Evolutionary conservation across 495 filamentous ascomycete species (phyloP).

Genomic region (Aspergillus cavernicola): DNA sequence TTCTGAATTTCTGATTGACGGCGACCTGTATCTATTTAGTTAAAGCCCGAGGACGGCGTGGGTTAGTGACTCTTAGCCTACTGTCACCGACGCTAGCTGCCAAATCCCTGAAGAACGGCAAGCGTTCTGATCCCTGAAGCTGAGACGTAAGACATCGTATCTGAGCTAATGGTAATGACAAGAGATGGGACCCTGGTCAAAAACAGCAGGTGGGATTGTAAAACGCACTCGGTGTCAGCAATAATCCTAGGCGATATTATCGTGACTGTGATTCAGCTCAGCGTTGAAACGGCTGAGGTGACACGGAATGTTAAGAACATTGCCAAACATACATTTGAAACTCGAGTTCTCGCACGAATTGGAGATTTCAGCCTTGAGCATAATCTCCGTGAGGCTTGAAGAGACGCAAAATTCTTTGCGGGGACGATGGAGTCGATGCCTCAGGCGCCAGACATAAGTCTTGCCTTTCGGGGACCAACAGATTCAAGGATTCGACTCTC

Average conservation of each 20-base stretch:
- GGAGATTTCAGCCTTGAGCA: neutral
- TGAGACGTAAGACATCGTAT: too few species aligned
- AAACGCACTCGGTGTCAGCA: neutral
- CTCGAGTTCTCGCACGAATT: neutral
- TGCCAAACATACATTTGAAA: slow-evolving; percentile 3
- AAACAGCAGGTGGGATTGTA: neutral
- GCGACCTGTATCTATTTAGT: neutral
- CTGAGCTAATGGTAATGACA: too few species aligned
- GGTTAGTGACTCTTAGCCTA: neutral
- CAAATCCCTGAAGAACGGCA: too few species aligned
- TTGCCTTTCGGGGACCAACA: slow-evolving; percentile 1
- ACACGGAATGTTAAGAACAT: neutral
- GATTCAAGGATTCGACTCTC: too few species aligned
- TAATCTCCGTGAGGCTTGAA: neutral
- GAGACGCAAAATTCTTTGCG: too few species aligned
- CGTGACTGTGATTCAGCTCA: slow-evolving; percentile 1
- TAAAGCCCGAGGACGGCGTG: slow-evolving; percentile 8
- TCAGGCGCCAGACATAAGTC: too few species aligned
- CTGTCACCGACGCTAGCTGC: too few species aligned
- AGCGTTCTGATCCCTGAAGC: neutral
- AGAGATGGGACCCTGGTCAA: neutral
- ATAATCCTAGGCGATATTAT: neutral
- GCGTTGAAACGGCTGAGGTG: slow-evolving; percentile 5
- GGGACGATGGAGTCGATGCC: too few species aligned
- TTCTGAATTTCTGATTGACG: neutral